Evolutionary conservation across 768 basidiomycete genomes (phyloP), one percentile per base, ranked within the genome.

Genomic region (Pisolithus microcarpus): DNA sequence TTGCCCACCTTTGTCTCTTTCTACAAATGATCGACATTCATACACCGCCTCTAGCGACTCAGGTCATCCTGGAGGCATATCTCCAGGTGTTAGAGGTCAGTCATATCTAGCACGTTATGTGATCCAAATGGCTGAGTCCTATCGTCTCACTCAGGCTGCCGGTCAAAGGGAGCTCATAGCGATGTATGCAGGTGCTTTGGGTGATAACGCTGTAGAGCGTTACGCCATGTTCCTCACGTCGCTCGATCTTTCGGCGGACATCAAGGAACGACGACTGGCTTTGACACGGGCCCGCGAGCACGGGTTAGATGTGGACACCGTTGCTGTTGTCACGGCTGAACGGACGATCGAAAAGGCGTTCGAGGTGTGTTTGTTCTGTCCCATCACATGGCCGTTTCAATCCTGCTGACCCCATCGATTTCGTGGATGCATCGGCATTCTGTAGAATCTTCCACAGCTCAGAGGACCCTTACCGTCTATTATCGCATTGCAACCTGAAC

Each of bases 151-250:
- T 10, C 56, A 87, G 84, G 73, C 74, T 38, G 85, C 88, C 16
- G 88, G 87, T 16, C 76, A 93, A 67, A 78, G 89, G 31, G 81
- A 87, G 38, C 76, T 98, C 16, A 92, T 98, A 11, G 93, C 95
- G 0, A 81, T 96, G 74, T 98, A 99, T 65, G 92, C 92, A 6
- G 82, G 89, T 13, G 89, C 90, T 26, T 71, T 98, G 19, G 89
- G 92, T 6, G 85, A 91, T 60, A 91, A 91, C 56, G 92, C 92
- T 2, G 83, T 95, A 36, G 87, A 92, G 59, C 85, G 91, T 34
- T 98, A 97, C 58, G 92, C 93, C 0, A 72, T 85, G 58, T 97
- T 93, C 82, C 75, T 98, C 21, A 81, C 87, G 28, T 87, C 85
- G 0, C 75, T 89, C 16, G 85, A 79, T 40, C 75, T 88, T 16